phyloP scores from a whole-genome alignment of 2,329 filamentous ascomycete species.

The Hypoxylon sp. region DNA sequence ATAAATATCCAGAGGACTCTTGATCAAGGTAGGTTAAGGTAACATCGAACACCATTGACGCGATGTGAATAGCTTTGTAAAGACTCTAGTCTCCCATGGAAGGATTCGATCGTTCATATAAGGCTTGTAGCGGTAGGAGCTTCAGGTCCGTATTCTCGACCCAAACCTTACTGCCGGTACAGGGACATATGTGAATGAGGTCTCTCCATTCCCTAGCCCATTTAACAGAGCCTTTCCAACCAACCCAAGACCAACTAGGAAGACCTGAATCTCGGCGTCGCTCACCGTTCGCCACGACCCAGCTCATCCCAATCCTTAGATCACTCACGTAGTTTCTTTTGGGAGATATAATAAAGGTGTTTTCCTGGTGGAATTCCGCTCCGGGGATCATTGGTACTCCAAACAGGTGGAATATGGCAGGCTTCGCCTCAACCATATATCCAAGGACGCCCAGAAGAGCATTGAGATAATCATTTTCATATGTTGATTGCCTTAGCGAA shows the following conservation, averaged over 20 bases:
- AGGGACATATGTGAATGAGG: too few relatives aligned
- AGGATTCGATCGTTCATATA: background rate
- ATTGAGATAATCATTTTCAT: slow-evolving; percentile 1
- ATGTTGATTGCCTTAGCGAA: background rate
- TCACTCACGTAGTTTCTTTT: too few relatives aligned
- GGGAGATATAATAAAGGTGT: background rate
- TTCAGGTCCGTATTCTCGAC: background rate
- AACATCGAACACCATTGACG: background rate
- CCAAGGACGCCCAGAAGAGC: background rate
- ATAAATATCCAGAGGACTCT: background rate
- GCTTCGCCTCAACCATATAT: background rate
- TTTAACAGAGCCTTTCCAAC: background rate
- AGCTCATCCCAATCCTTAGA: background rate
- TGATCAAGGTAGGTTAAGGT: background rate
- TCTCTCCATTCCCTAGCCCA: background rate
- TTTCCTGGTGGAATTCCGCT: background rate
- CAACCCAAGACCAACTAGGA: slow-evolving; percentile 13
- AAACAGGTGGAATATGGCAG: background rate
- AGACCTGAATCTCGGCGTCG: background rate
- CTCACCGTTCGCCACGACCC: background rate
- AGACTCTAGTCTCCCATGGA: background rate
- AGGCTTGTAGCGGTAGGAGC: background rate
- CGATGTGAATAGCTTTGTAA: background rate
- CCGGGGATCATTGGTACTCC: background rate
- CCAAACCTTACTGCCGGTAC: background rate